Base-by-base conservation (phyloP, 2,329 filamentous ascomycete species). In the Calonectria hongkongensis region DNA sequence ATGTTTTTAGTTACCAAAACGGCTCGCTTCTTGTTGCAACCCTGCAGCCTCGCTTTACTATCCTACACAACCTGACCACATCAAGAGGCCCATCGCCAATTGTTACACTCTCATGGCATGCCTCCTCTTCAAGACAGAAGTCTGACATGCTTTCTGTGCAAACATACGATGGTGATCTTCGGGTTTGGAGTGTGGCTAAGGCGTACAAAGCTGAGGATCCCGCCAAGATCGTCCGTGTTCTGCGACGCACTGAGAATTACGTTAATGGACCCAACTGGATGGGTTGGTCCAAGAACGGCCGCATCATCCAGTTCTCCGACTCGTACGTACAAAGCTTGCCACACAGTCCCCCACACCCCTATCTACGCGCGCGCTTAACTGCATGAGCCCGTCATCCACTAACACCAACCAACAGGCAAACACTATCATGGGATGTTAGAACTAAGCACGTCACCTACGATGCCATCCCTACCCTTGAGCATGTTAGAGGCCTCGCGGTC, bases 81-180 rank as follows among this genome's bases (percentile, higher is more conserved):
- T 94, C 94, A 0, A 90, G 95, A 79, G 91, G 92, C 2, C 96
- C 97, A 1, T 98, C 96, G 0, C 94, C 95, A 2, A 95, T 99
- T 64, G 92, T 96, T 4, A 94, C 92, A 10, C 86, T 99, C 25
- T 92, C 95, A 71, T 99, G 97, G 97, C 97, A 99, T 88, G 96
- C 96, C 45, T 98, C 97, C 0, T 98, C 97, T 0, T 94, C 96
- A 0, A 95, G 96, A 77, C 96, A 98, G 84, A 98, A 98, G 85
- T 98, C 97, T 0, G 96, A 98, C 81, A 99, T 99, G 97, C 87
- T 99, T 79, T 96, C 96, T 1, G 94, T 95, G 10, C 96, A 98
- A 84, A 97, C 95, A 4, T 90, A 94, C 65, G 96, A 98, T 81
- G 96, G 97, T 25, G 96, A 99, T 81, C 87, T 99, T 56, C 91